These are phyloP conservation scores for Cyclotella atomus DNA, from an alignment of 108 stramenopile genomes.

Conservation along the genomic window DNA sequence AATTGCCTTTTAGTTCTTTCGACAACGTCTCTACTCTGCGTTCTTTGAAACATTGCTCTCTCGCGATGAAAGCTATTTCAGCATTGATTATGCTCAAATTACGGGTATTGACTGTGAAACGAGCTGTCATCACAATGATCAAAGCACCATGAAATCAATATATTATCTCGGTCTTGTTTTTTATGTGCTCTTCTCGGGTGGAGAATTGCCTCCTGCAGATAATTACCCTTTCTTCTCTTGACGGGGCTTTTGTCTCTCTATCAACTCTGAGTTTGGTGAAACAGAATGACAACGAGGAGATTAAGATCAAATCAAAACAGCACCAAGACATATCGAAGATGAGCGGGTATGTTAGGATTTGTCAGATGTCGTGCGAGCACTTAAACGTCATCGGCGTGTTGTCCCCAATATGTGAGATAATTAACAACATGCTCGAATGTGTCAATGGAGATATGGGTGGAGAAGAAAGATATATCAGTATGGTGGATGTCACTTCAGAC, in stretches of 20 bases:
- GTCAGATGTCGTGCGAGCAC: background rate
- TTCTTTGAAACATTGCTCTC: background rate
- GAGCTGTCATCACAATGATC: background rate
- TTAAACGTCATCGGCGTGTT: background rate
- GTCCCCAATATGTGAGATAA: conserved; percentile 9
- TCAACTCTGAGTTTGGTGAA: background rate
- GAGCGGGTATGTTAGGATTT: background rate
- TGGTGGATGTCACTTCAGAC: conserved; percentile 19
- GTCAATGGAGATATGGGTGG: conserved; percentile 14
- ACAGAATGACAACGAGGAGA: background rate
- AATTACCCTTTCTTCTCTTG: background rate
- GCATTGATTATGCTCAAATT: background rate
- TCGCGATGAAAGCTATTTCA: background rate
- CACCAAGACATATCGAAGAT: background rate
- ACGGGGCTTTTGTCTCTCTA: background rate
- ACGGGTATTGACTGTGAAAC: background rate
- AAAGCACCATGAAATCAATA: background rate
- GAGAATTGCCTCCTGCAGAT: background rate
- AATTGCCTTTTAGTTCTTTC: no score
- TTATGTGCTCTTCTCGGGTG: conserved; percentile 25
- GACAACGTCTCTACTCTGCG: background rate
- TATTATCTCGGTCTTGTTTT: conserved; percentile 8
- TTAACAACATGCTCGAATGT: conserved; percentile 6
- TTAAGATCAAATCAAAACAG: background rate
- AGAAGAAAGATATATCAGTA: conserved; percentile 13